Base-by-base conservation (phyloP, 257 asterid species). In the Lycium barbarum region DNA sequence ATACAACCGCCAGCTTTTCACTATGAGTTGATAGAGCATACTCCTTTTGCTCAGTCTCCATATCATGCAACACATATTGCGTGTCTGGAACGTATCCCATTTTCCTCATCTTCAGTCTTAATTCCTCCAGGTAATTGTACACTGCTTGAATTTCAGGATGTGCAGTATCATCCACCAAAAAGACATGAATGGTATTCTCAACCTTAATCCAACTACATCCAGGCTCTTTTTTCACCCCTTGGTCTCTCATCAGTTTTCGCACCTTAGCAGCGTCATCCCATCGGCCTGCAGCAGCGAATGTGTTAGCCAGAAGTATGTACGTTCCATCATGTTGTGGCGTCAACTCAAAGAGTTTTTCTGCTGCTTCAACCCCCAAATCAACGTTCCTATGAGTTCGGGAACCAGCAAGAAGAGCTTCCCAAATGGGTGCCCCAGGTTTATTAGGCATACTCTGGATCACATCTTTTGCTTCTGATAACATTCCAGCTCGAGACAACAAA, bases 161-260 rank as follows among this genome's bases (percentile, higher is more conserved):
- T n/a, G 84, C 85, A 9, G 94, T 86, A 86, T 93, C 97, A 83
- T 88, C 95, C 68, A 91, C 95, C 86, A 93, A 86, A 76, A 93
- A 93, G 1, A 93, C 95, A 14, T 93, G 94, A 36, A 93, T 90
- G 61, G 91, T 90, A 89, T 88, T 93, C 58, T 90, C 95, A 33
- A 92, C 93, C 62, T 93, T 94, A 45, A 93, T 91, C 97, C 97
- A 92, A 83, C 97, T 92, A 86, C 97, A 93, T 43, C 89, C 95
- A 6, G 97, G 95, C 89, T 93, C 97, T 84, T 93, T 93, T 89
- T 91, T 93, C 82, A 93, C 93, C 73, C 97, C 97, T 72, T 93
- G 89, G 35, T 92, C 94, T 89, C 97, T 89, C 95, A 93, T 93
- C 22, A 91, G 72, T 84, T 93, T 92, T 38, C 95, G 85, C 73